A percentile compares a stretch with the other conserved stretches of the same genome.
These are phyloP conservation scores for Kodamaea nitidulidarum DNA, from an alignment of 805 yeast genomes.

Conservation along the genomic window DNA sequence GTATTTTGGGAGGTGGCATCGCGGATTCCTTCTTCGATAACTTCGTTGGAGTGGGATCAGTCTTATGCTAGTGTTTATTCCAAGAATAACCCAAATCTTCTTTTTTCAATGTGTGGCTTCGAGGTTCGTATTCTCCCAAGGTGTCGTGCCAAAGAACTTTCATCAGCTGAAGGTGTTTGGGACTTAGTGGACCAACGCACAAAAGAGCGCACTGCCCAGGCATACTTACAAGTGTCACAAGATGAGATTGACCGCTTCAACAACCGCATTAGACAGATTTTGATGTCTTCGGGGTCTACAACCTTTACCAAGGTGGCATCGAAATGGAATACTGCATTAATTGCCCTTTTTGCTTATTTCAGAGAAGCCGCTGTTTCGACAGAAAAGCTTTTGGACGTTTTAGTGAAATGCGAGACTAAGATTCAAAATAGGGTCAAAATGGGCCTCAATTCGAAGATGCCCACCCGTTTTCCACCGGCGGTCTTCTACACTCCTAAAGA, in stretches of 20 bases:
- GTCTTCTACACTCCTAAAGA: slow-evolving; percentile 98
- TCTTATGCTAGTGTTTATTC: slow-evolving; percentile 86
- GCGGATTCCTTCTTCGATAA: slow-evolving; percentile 72
- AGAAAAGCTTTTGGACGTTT: slow-evolving; percentile 65
- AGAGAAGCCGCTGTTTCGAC: slow-evolving; percentile 92
- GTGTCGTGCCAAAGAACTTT: slow-evolving; percentile 45
- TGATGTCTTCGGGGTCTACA: slow-evolving; percentile 94
- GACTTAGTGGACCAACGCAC: slow-evolving; percentile 66
- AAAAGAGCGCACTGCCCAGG: slow-evolving; percentile 85
- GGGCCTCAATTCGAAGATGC: slow-evolving; percentile 97
- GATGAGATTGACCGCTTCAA: slow-evolving; percentile 78
- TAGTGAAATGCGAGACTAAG: slow-evolving; percentile 89
- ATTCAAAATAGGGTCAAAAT: slow-evolving; percentile 91
- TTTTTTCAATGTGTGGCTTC: slow-evolving; percentile 92
- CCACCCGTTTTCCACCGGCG: slow-evolving; percentile 97
- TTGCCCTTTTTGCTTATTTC: slow-evolving; percentile 81
- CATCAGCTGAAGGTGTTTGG: slow-evolving; percentile 84
- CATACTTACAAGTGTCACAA: slow-evolving; percentile 76
- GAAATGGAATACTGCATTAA: slow-evolving; percentile 91
- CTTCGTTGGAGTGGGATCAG: slow-evolving; percentile 73
- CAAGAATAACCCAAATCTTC: slow-evolving; percentile 79
- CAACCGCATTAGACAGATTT: slow-evolving; percentile 78
- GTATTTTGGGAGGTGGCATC: slow-evolving; percentile 85
- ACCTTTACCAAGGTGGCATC: slow-evolving; percentile 92
- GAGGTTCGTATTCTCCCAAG: slow-evolving; percentile 87